phyloP scores from a whole-genome alignment of 2,329 filamentous ascomycete species.

The Aspergillaceae sp. region DNA sequence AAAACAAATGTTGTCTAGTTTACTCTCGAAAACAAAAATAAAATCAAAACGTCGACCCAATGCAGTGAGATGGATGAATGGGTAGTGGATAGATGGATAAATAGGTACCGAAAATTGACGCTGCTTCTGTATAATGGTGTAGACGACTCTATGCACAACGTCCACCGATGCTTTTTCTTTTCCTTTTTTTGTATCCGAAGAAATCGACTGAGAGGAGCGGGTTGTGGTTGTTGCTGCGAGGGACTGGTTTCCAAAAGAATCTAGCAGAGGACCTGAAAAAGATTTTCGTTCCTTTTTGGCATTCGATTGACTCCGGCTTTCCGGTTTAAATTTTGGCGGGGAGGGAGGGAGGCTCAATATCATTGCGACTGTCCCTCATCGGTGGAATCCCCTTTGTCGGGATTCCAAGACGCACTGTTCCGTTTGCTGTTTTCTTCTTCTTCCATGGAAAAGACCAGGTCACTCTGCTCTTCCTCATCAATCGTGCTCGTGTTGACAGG shows the following conservation, averaged over 20 bases:
- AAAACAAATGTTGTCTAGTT: not conserved
- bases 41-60: not conserved
- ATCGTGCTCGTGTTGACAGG: constrained; percentile 39
- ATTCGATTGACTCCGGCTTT: constrained; percentile 5
- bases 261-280: not conserved
- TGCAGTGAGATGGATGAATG: not conserved
- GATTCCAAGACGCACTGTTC: constrained; percentile 27
- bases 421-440: constrained; percentile 42
- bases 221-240: not conserved
- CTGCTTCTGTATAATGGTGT: not conserved
- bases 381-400: constrained; percentile 23
- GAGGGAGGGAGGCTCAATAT: constrained; percentile 1
- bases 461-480: constrained; percentile 42
- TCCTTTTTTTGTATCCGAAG: not conserved
- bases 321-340: constrained; percentile 1
- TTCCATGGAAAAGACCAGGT: constrained; percentile 44
- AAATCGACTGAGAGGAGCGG: not conserved
- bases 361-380: constrained; percentile 16
- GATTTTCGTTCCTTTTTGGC: constrained; percentile 5
- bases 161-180: not conserved
- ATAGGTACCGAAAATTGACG: not conserved
- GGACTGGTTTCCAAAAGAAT: constrained; percentile 8
- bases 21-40: no score
- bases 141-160: not conserved
- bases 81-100: not conserved